Conservation (phyloP, 2,329 filamentous ascomycete species). For the Phoma sp. region DNA sequence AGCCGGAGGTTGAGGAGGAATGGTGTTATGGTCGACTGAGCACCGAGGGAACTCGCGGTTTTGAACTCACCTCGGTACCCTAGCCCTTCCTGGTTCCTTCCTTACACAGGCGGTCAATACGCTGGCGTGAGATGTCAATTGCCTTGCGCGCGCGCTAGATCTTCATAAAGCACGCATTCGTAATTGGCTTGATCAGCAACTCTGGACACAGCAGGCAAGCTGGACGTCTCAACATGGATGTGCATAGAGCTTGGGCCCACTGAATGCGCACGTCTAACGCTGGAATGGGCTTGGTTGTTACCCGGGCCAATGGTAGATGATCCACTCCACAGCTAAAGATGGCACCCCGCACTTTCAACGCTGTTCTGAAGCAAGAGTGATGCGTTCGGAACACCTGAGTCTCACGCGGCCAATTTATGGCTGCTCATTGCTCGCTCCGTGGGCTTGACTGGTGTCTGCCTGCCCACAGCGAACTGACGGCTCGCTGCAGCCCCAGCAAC, state of each 20-base stretch:
- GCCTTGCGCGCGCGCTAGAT: constrained; percentile 16
- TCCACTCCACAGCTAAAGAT: constrained; percentile 13
- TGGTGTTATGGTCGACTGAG: constrained; percentile 4
- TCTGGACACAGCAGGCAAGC: constrained; percentile 16
- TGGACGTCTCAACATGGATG: constrained; percentile 17
- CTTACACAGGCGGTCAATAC: constrained; percentile 17
- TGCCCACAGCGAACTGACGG: background rate
- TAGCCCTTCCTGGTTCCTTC: constrained; percentile 8
- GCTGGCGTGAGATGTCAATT: constrained; percentile 14
- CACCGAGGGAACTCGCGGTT: constrained; percentile 12
- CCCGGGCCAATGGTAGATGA: constrained; percentile 21
- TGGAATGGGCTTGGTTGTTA: constrained; percentile 9
- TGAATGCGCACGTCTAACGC: constrained; percentile 12
- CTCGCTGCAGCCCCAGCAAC: background rate
- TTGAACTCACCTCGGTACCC: constrained; percentile 15
- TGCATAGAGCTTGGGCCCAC: constrained; percentile 17
- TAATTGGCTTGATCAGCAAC: constrained; percentile 17
- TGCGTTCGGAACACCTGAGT: constrained; percentile 17
- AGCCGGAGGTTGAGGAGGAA: constrained; percentile 12
- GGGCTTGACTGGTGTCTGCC: background rate
- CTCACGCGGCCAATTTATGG: constrained; percentile 9
- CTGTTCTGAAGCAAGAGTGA: constrained; percentile 13
- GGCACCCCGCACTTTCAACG: constrained; percentile 25
- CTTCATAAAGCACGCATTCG: constrained; percentile 16
- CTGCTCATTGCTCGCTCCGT: background rate